Base-by-base conservation (phyloP, 169 alveolate species). In the Theileria equi region DNA sequence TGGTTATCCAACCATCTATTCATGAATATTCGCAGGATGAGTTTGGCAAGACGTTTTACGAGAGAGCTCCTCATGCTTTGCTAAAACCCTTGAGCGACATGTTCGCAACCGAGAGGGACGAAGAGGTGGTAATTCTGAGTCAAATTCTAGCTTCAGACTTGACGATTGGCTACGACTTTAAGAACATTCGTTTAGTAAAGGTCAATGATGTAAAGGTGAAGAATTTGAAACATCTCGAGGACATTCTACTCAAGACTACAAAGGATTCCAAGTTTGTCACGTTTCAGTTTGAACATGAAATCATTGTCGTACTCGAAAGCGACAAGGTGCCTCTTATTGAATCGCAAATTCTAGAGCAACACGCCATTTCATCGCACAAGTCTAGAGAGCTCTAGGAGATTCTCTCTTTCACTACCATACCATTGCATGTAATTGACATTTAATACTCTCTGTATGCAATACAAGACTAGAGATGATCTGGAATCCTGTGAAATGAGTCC, bases 131-230 rank as follows among this genome's bases (percentile, higher is more conserved):
- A 26, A 59, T 85, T 2, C 71, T 85, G 10, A 83, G 88, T 26
- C 86, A 82, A 48, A 79, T 85, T 35, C 49, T 85, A 34, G 91
- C 92, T n/a, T 78, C 91, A 0, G 89, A 78, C 16, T 54, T 81
- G 28, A 85, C 92, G 1, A 79, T 78, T 11, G 92, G 92, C 3
- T 85, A 82, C 57, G 83, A 85, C 55, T 84, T 80, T 48, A 17
- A 48, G 31, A 76, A 84, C 43, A 66, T 80, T 13, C 59, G 86
- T 6, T 72, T 84, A 3, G 53, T 50, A 31, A 25, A 35, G n/a
- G 66, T 84, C 23, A 84, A 84, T 32, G 79, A 70, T 49, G 43
- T 53, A 1, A 19, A 23, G 0, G 80, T 84, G 38, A n/a, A 17
- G 45, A 84, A 79, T 57, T 48, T 84, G 26, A 59, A 52, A 0